Percentiles rank a stretch among this genome's conserved stretches.
These are phyloP conservation scores for Citrus trifoliata DNA, from an alignment of 345 rosid genomes.

Conservation along the genomic window DNA sequence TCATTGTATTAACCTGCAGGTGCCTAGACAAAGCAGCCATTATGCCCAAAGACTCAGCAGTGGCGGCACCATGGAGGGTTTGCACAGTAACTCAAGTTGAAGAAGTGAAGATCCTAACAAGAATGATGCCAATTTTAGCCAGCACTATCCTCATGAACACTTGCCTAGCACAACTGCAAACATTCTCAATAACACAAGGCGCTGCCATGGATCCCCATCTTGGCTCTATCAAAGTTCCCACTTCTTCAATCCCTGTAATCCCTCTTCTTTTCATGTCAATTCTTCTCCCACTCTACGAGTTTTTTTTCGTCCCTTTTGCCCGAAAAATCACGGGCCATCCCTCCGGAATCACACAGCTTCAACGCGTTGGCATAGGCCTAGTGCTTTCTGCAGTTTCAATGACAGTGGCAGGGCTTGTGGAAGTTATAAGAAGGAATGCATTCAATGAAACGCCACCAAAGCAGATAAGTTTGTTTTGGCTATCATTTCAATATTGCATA, in stretches of 20 bases:
- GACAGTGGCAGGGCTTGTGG: slow-evolving; percentile 38
- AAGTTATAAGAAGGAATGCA: slow-evolving; percentile 35
- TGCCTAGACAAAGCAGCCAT: slow-evolving; percentile 46
- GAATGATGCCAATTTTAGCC: slow-evolving; percentile 42
- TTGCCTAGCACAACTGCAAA: slow-evolving; percentile 41
- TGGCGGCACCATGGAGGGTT: slow-evolving; percentile 19
- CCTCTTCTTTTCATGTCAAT: slow-evolving; percentile 34
- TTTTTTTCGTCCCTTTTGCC: slow-evolving; percentile 32
- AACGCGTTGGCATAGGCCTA: slow-evolving; percentile 40
- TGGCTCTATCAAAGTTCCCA: slow-evolving; percentile 33
- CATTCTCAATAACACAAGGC: slow-evolving; percentile 42
- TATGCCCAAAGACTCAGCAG: slow-evolving; percentile 6
- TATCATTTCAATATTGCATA: slow-evolving; percentile 35
- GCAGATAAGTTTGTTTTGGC: slow-evolving; percentile 37
- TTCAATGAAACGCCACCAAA: neutral
- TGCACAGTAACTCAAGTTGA: slow-evolving; percentile 59
- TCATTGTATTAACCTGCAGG: slow-evolving; percentile 13
- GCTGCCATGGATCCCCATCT: slow-evolving; percentile 25
- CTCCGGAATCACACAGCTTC: slow-evolving; percentile 42
- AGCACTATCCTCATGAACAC: slow-evolving; percentile 46
- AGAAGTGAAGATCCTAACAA: slow-evolving; percentile 39
- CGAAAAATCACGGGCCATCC: slow-evolving; percentile 33
- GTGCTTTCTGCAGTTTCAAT: slow-evolving; percentile 40
- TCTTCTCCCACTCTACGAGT: slow-evolving; percentile 39
- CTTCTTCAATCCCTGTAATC: slow-evolving; percentile 37